Evolutionary conservation across 2,329 filamentous ascomycete species (phyloP), one percentile per base, ranked within the genome.

Genomic region (Davidsoniella neocaledoniae): DNA sequence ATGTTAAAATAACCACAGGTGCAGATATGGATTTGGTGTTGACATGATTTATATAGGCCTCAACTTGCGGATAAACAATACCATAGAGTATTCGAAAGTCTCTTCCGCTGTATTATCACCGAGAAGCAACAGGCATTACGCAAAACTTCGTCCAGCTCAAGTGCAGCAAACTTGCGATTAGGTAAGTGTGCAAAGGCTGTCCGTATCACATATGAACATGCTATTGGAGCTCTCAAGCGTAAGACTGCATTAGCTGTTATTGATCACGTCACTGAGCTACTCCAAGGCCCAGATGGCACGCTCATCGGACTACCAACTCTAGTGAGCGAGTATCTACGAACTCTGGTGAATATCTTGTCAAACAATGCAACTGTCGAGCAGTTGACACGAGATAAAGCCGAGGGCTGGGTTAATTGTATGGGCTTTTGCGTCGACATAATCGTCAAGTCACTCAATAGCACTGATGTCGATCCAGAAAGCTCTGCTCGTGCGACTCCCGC

Each of bases 161-260:
- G 67, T 50, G 65, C 66, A 47, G 66, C 74, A 33, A 67, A 67
- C 9, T 63, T 69, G 2, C 75, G 82, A 23, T 70, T 98, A 9
- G 71, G 74, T 49, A 73, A 76, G 57, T 85, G 79, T 58, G 83
- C 83, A 26, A 75, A 77, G 43, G 80, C 81, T 6, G 65, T 96
- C 51, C 80, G 86, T 49, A 69, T 80, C 23, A 76, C 82, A 21
- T 73, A 93, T 44, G 78, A 82, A 55, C 74, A 81, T 49, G 83
- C 84, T 19, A 69, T 81, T 29, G 65, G 71, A 17, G 80, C 74
- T 53, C 64, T 96, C 55, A 83, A 79, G 58, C 69, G 72, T 53
- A 93, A 86, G 61, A 90, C 87, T 0, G 70, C 90, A n/a, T 74
- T 81, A 57, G 77, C 83, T 5, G 68, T 95, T 14, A 70, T 94